Evolutionary conservation across 1,284 basidiomycete species (phyloP), one percentile per base, ranked within the genome.

Genomic region (Apiotrichum gracile): DNA sequence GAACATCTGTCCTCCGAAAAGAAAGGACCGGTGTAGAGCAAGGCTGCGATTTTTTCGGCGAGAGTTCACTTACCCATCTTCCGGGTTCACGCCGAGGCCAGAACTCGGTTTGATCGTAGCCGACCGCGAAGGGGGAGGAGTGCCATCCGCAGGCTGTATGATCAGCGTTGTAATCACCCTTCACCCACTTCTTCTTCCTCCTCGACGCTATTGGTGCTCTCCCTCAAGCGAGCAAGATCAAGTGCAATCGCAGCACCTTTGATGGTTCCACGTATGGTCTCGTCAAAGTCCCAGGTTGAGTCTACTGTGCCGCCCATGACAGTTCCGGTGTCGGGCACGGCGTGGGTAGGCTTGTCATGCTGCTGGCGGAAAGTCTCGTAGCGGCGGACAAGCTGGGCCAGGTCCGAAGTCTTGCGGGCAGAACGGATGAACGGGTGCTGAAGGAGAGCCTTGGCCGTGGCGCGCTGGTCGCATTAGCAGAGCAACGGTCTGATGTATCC

Each of bases 271-370:
- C 69, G 51, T 25, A 74, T 72, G 2, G 72, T 74, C 49, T 73
- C 72, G 42, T 96, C 91, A 73, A 97, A 98, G 71, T 90, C 90
- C 93, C 92, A 97, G 60, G 92, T 90, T 66, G 87, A 91, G 72
- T 40, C 54, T 63, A 22, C 55, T 6, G 51, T 54, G 1, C 59
- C 68, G 19, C 17, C 13, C 10, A 52, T 42, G 4, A 72, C 43
- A 0, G 69, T 71, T 0, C 31, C 45, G 5, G 39, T 24, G n/a
- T 58, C 52, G 1, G 37, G 49, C 6, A 19, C 87, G 38, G 80
- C 78, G 13, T 37, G 6, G 6, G 51, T 19, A 17, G 57, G 26
- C 26, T 80, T 80, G 9, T 78, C 69, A 3, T 83, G 81, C 66
- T 81, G 84, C 45, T 88, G 60, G 35, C 43, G 34, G 25, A 55